A percentile compares a stretch with the other conserved stretches of the same genome.
These are phyloP conservation scores for Micractinium sp. DNA, from an alignment of 139 green algal genomes.

Conservation along the genomic window DNA sequence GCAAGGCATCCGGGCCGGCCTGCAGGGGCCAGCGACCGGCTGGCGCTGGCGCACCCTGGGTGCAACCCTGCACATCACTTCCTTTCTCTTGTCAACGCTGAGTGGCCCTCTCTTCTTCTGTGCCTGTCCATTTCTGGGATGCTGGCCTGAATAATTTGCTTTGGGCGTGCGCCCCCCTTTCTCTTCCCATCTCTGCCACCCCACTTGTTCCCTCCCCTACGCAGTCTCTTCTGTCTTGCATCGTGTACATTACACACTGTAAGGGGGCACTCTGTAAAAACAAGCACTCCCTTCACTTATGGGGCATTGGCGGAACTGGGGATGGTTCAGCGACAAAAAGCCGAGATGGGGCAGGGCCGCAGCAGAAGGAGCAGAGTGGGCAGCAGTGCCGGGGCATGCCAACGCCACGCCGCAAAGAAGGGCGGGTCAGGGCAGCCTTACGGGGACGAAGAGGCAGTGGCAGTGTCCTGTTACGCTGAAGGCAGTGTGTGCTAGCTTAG, in stretches of 20 bases:
- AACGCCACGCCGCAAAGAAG: background rate
- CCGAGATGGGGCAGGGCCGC: background rate
- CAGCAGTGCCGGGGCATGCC: background rate
- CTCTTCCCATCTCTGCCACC: background rate
- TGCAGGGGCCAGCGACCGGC: no score
- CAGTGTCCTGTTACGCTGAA: background rate
- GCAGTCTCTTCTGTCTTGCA: background rate
- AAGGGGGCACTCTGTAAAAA: background rate
- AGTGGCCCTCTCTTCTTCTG: background rate
- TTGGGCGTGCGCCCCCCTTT: background rate
- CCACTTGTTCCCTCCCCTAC: background rate
- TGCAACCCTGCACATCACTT: background rate
- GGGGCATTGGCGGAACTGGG: background rate
- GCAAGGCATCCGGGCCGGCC: background rate
- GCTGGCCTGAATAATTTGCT: no score
- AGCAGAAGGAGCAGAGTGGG: background rate
- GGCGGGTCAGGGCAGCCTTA: background rate
- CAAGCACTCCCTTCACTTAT: background rate
- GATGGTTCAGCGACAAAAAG: background rate
- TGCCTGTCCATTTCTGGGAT: background rate
- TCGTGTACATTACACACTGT: constrained; percentile 1
- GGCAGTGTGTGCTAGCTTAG: background rate
- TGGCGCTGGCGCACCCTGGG: no score
- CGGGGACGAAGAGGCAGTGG: background rate
- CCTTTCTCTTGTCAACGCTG: background rate